Evolutionary conservation across 2,329 filamentous ascomycete species (phyloP).

Genomic region (Periconia digitata): DNA sequence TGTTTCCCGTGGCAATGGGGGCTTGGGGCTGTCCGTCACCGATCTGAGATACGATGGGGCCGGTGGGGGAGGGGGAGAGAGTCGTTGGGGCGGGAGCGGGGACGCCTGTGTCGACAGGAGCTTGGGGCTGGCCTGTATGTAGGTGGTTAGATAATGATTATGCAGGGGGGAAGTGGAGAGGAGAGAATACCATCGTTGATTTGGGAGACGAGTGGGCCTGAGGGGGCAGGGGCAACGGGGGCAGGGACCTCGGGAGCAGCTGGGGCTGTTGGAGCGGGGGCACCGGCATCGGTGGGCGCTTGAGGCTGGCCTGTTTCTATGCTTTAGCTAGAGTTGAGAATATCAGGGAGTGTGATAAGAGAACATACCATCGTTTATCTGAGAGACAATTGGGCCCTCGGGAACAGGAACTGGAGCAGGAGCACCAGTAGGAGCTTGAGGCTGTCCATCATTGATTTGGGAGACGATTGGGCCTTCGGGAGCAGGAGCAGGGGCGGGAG

Average conservation of each 20-base stretch:
- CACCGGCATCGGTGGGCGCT: conserved; percentile 9
- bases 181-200: conserved; percentile 11
- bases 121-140: conserved; percentile 13
- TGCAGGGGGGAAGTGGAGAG: background rate
- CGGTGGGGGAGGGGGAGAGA: conserved; percentile 9
- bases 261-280: too few relatives aligned
- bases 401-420: background rate
- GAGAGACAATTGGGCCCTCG: conserved; percentile 2
- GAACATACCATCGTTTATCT: conserved; percentile 13
- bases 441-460: conserved; percentile 15
- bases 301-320: too few relatives aligned
- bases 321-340: too few relatives aligned
- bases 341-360: too few relatives aligned
- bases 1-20: conserved; percentile 33
- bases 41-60: conserved; percentile 14
- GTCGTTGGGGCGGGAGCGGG: conserved; percentile 12
- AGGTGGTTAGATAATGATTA: background rate
- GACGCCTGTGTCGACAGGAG: conserved; percentile 9
- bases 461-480: conserved; percentile 2
- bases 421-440: conserved; percentile 11
- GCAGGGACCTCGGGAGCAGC: background rate
- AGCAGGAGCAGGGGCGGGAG: too few relatives aligned
- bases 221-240: too few relatives aligned
- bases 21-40: conserved; percentile 22
- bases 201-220: conserved; percentile 8